A percentile compares a stretch with the other conserved stretches of the same genome.
phyloP scores from a whole-genome alignment of 805 yeast species.

The Candida hispaniensis region DNA sequence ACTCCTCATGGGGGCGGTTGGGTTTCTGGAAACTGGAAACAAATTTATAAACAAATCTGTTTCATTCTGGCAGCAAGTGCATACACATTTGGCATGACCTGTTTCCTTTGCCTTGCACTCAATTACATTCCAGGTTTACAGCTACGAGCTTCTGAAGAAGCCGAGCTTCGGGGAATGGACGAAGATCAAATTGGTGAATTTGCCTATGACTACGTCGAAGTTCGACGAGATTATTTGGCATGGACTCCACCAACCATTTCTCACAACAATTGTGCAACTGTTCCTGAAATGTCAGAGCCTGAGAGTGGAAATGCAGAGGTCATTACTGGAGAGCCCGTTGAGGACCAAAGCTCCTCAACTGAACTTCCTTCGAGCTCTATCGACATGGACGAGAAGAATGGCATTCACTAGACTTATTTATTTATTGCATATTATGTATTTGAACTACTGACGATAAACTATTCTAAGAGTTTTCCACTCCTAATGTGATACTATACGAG shows the following conservation, averaged over 20 bases:
- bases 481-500: too few species aligned
- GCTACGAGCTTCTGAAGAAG: constrained; percentile 71
- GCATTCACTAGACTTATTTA: too few species aligned
- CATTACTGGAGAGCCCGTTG: constrained; percentile 4
- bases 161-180: constrained; percentile 83
- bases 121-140: constrained; percentile 73
- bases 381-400: constrained; percentile 13
- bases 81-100: constrained; percentile 67
- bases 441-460: too few species aligned
- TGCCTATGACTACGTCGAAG: constrained; percentile 97
- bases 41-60: constrained; percentile 81
- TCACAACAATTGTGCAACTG: constrained; percentile 1
- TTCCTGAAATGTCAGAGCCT: background rate
- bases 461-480: too few species aligned
- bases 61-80: constrained; percentile 66
- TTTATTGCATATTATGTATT: too few species aligned
- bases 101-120: constrained; percentile 60
- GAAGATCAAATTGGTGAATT: constrained; percentile 97
- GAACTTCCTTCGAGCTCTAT: too few species aligned
- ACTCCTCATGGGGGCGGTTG: constrained; percentile 87
- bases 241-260: constrained; percentile 31
- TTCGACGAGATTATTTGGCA: constrained; percentile 66
- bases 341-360: constrained; percentile 11
- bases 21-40: constrained; percentile 83
- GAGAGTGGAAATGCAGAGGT: constrained; percentile 9